Conservation (phyloP, 768 basidiomycete genomes). For the Tulasnella sp. region DNA sequence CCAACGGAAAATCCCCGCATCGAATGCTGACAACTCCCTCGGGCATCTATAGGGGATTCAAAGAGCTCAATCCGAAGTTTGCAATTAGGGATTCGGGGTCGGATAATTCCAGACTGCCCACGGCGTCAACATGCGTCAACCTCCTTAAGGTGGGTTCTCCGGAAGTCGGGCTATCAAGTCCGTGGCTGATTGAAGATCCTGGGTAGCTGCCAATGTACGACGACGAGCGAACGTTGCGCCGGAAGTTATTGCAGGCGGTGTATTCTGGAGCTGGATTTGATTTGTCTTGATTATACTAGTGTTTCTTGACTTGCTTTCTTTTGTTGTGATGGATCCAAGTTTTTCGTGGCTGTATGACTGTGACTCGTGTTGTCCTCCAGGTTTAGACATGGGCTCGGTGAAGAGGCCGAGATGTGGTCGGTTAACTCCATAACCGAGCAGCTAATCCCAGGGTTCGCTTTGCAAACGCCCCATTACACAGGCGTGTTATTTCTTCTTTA, state of each 20-base stretch:
- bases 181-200: conserved; percentile 12
- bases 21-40: background rate
- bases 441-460: no score
- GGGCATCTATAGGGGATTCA: conserved; percentile 49
- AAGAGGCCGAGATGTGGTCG: no score
- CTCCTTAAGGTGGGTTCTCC: conserved; percentile 55
- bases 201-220: conserved; percentile 56
- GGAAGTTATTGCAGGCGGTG: conserved; percentile 78
- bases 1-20: background rate
- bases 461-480: no score
- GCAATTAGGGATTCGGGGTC: conserved; percentile 69
- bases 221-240: conserved; percentile 47
- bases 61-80: conserved; percentile 77
- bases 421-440: no score
- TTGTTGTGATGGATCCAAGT: no score
- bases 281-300: conserved; percentile 71
- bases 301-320: no score
- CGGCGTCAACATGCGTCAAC: conserved; percentile 83
- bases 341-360: no score
- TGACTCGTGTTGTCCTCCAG: no score
- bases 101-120: conserved; percentile 60
- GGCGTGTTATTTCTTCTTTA: no score
- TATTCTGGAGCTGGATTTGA: conserved; percentile 86
- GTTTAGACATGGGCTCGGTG: no score
- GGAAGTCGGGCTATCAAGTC: conserved; percentile 3